Percentiles rank a stretch among this genome's conserved stretches.
Evolutionary conservation across 2,329 filamentous ascomycete genomes (phyloP).

Genomic region (Neoarthrinium moseri): DNA sequence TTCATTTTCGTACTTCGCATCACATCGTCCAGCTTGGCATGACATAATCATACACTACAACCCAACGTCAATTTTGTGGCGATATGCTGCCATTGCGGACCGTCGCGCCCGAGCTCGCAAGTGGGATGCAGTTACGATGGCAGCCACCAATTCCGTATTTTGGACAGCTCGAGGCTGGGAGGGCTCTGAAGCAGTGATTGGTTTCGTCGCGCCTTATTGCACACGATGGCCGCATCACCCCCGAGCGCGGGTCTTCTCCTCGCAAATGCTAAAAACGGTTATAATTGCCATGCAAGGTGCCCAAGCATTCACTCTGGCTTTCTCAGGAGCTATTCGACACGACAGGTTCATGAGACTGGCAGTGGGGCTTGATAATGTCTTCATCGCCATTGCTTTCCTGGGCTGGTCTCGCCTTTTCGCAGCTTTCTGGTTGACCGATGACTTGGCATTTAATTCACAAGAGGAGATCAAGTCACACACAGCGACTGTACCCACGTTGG

Average conservation of each 20-base stretch:
- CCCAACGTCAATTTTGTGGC: constrained; percentile 31
- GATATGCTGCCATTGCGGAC: constrained; percentile 28
- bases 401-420: constrained; percentile 19
- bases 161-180: constrained; percentile 28
- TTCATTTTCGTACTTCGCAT: constrained; percentile 1
- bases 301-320: constrained; percentile 1
- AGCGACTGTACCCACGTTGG: constrained; percentile 1
- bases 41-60: constrained; percentile 25
- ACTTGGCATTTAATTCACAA: constrained; percentile 11
- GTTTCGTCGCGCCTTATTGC: constrained; percentile 7
- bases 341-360: constrained; percentile 9
- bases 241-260: constrained; percentile 11
- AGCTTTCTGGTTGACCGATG: constrained; percentile 22
- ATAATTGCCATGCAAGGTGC: constrained; percentile 14
- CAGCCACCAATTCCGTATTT: constrained; percentile 25
- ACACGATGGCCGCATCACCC: constrained; percentile 6
- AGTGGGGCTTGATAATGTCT: constrained; percentile 16
- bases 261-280: constrained; percentile 14
- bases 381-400: constrained; percentile 20
- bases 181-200: constrained; percentile 22
- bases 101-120: constrained; percentile 21
- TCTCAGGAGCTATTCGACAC: not conserved
- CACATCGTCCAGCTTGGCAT: constrained; percentile 19
- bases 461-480: not conserved
- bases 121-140: constrained; percentile 23